phyloP scores from a whole-genome alignment of 2,329 filamentous ascomycete genomes.

The Ophiognomonia clavigignenti-juglandacearum region DNA sequence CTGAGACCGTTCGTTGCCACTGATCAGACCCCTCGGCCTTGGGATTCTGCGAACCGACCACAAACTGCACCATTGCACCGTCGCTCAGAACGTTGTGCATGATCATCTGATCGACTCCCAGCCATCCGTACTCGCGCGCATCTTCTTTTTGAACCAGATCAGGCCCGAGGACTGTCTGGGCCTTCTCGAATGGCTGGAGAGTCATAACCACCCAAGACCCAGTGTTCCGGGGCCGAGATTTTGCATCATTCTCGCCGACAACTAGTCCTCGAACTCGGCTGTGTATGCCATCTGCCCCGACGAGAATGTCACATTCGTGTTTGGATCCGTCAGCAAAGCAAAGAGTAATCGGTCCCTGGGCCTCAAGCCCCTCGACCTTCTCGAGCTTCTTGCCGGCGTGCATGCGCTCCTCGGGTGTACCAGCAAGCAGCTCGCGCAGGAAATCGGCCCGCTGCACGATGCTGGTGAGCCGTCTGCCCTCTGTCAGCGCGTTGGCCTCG shows the following conservation, averaged over 20 bases:
- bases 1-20: slow-evolving; percentile 18
- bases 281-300: slow-evolving; percentile 35
- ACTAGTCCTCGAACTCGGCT: slow-evolving; percentile 31
- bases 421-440: slow-evolving; percentile 17
- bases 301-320: slow-evolving; percentile 29
- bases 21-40: slow-evolving; percentile 8
- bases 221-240: slow-evolving; percentile 16
- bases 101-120: slow-evolving; percentile 15
- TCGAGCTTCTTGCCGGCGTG: slow-evolving; percentile 21
- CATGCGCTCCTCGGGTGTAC: slow-evolving; percentile 16
- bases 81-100: not conserved
- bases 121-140: slow-evolving; percentile 21
- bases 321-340: slow-evolving; percentile 19
- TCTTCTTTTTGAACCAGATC: slow-evolving; percentile 15
- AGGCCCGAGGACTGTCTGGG: slow-evolving; percentile 17
- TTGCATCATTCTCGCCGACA: slow-evolving; percentile 22
- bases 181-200: slow-evolving; percentile 18
- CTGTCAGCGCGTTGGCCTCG: not conserved
- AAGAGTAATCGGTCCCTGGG: slow-evolving; percentile 13
- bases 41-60: not conserved
- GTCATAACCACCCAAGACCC: slow-evolving; percentile 20
- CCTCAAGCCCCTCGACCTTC: not conserved
- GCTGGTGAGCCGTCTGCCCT: not conserved
- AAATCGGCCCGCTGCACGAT: slow-evolving; percentile 19
- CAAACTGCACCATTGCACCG: slow-evolving; percentile 16